Evolutionary conservation across 306 rosid genomes (phyloP).

Genomic region (Vigna angularis): DNA sequence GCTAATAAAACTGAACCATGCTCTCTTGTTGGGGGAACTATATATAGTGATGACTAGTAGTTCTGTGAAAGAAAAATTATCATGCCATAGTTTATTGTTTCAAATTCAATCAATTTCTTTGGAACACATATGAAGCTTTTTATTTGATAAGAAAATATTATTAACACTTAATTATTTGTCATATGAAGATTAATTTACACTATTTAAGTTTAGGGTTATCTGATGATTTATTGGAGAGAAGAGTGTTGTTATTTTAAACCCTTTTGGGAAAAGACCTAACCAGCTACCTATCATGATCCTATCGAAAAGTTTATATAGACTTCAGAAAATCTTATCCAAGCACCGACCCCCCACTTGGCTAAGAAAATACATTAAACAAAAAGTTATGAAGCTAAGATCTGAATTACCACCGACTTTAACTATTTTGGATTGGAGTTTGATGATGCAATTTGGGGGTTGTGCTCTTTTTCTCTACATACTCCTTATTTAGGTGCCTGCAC

Average conservation of each 20-base stretch:
- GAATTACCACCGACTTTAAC: conserved; percentile 8
- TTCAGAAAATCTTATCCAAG: conserved; percentile 16
- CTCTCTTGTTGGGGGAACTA: conserved; percentile 22
- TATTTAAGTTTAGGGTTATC: too few relatives aligned
- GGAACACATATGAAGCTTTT: neutral
- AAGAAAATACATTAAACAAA: conserved; percentile 13
- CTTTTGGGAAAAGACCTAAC: conserved; percentile 12
- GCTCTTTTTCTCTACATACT: neutral
- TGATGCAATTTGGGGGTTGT: neutral
- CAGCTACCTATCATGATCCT: neutral
- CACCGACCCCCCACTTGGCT: conserved; percentile 25
- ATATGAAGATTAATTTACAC: neutral
- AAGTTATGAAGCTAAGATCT: conserved; percentile 5
- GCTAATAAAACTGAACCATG: conserved; percentile 30
- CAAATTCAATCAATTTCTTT: neutral
- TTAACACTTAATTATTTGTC: neutral
- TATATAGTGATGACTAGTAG: conserved; percentile 21
- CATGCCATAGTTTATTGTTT: neutral
- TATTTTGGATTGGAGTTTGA: conserved; percentile 1
- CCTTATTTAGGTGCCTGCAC: neutral
- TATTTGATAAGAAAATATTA: too few relatives aligned
- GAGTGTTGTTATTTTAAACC: neutral
- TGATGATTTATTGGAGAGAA: neutral
- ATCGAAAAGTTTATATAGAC: neutral
- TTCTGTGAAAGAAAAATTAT: neutral